These are phyloP conservation scores for Leccinum variicolor DNA, from an alignment of 768 basidiomycete species.

Conservation along the genomic window DNA sequence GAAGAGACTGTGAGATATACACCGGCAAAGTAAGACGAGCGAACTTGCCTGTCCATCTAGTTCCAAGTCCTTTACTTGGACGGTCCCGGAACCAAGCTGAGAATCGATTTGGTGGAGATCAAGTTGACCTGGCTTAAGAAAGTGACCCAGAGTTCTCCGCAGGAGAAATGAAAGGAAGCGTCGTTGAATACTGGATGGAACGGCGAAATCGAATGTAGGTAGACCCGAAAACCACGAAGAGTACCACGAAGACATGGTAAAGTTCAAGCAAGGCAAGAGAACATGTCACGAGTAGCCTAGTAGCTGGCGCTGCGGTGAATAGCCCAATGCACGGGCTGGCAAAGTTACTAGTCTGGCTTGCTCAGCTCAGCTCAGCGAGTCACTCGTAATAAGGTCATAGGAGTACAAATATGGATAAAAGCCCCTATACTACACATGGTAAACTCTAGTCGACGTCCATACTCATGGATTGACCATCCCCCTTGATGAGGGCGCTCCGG, in stretches of 20 bases:
- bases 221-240: constrained; percentile 52
- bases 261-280: constrained; percentile 10
- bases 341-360: background rate
- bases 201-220: constrained; percentile 60
- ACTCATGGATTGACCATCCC: constrained; percentile 85
- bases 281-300: constrained; percentile 14
- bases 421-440: constrained; percentile 11
- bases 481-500: constrained; percentile 72
- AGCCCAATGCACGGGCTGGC: constrained; percentile 2
- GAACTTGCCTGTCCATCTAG: constrained; percentile 67
- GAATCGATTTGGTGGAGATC: constrained; percentile 86
- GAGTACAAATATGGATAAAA: constrained; percentile 17
- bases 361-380: background rate
- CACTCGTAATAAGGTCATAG: background rate
- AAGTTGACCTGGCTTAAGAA: constrained; percentile 87
- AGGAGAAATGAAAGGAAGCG: constrained; percentile 89
- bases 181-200: constrained; percentile 75
- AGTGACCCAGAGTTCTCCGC: constrained; percentile 76
- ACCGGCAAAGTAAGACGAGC: constrained; percentile 2
- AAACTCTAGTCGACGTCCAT: constrained; percentile 75
- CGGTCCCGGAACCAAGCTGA: constrained; percentile 87
- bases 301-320: constrained; percentile 4
- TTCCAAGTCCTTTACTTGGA: constrained; percentile 83
- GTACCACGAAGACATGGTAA: constrained; percentile 51
- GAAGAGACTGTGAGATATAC: constrained; percentile 13